phyloP scores from a whole-genome alignment of 139 green algal species.

The Spirogloea muscicola region DNA sequence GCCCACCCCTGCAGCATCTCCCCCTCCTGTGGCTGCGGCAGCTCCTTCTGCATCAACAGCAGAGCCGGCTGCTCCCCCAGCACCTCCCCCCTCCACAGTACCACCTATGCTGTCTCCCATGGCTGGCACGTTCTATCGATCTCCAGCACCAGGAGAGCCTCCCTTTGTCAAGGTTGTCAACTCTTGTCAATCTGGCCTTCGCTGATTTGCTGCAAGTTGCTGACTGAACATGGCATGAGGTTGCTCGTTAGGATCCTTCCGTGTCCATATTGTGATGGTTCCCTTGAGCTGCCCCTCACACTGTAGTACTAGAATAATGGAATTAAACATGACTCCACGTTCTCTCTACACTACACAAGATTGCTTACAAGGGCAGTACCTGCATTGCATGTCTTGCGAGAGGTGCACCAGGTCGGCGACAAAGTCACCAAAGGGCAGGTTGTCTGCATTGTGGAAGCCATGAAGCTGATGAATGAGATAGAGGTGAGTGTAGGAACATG shows the following conservation, averaged over 20 bases:
- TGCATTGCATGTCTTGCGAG: too few species aligned
- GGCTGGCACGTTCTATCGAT: conserved; percentile 72
- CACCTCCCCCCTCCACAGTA: neutral
- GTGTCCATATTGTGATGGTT: too few species aligned
- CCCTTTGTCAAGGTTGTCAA: conserved; percentile 81
- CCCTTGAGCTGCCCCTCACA: too few species aligned
- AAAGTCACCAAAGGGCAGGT: conserved; percentile 87
- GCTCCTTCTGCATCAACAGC: neutral
- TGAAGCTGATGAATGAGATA: conserved; percentile 99
- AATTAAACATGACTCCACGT: too few species aligned
- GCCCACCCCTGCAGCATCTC: conserved; percentile 22
- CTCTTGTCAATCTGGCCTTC: too few species aligned
- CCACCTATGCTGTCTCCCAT: conserved; percentile 58
- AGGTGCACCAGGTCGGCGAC: conserved; percentile 77
- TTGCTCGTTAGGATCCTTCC: too few species aligned
- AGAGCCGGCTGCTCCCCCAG: conserved; percentile 2
- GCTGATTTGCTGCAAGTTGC: too few species aligned
- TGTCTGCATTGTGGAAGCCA: conserved; percentile 95
- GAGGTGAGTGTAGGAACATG: too few species aligned
- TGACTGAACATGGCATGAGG: too few species aligned
- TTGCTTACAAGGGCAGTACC: too few species aligned
- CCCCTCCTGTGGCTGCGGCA: neutral
- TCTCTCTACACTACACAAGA: too few species aligned
- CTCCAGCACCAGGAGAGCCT: conserved; percentile 84
- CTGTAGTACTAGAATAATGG: too few species aligned